Conservation (phyloP, 176 grass and related monocot species). For the Aegilops sharonensis region DNA sequence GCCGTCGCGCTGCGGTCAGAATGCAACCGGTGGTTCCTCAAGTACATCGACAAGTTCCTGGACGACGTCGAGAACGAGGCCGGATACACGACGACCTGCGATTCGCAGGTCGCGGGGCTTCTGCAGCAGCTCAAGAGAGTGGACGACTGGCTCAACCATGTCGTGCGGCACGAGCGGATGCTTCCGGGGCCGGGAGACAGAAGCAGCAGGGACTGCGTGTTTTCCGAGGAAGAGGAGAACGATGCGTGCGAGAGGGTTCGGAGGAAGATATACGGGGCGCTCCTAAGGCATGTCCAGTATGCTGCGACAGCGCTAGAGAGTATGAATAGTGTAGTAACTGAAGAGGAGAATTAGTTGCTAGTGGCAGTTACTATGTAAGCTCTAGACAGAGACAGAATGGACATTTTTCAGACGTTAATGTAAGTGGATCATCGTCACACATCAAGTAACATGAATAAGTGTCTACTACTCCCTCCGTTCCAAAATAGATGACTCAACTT, state of each 20-base stretch:
- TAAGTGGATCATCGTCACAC: not conserved
- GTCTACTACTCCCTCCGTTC: not conserved
- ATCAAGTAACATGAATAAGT: slow-evolving; percentile 7
- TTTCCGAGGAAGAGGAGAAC: slow-evolving; percentile 66
- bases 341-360: slow-evolving; percentile 52
- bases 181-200: slow-evolving; percentile 23
- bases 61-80: slow-evolving; percentile 45
- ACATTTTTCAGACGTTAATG: not conserved
- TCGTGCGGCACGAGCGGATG: slow-evolving; percentile 39
- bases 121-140: slow-evolving; percentile 84
- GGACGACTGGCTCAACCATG: slow-evolving; percentile 78
- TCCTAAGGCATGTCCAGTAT: slow-evolving; percentile 68
- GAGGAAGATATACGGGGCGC: slow-evolving; percentile 73
- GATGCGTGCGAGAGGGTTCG: slow-evolving; percentile 71
- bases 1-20: slow-evolving; percentile 45
- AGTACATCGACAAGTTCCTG: slow-evolving; percentile 79
- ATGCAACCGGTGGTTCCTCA: slow-evolving; percentile 74
- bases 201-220: slow-evolving; percentile 38
- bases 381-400: not conserved
- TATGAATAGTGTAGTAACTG: slow-evolving; percentile 34
- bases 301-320: slow-evolving; percentile 66
- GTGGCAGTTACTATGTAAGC: not conserved
- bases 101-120: slow-evolving; percentile 50
- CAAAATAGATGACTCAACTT: too few relatives aligned
- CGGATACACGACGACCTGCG: not conserved